phyloP scores from a whole-genome alignment of 768 basidiomycete genomes.

The Amanita thiersii region DNA sequence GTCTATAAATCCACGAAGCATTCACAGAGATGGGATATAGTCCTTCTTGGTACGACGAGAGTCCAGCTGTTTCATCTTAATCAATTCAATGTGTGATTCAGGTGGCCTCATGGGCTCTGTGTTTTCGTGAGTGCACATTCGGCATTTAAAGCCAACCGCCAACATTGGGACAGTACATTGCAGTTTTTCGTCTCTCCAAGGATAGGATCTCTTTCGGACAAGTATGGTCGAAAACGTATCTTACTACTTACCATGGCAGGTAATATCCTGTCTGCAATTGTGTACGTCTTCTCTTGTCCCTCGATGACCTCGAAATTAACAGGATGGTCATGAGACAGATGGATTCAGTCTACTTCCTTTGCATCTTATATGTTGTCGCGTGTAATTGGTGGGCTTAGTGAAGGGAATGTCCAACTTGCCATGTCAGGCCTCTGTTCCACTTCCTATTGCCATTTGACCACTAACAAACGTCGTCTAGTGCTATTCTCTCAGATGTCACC shows the following conservation, averaged over 20 bases:
- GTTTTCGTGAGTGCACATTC: conserved; percentile 64
- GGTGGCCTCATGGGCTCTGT: conserved; percentile 90
- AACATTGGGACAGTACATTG: conserved; percentile 41
- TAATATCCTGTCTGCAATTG: conserved; percentile 82
- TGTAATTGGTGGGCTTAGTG: conserved; percentile 86
- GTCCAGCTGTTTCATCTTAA: conserved; percentile 10
- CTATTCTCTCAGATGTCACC: conserved; percentile 90
- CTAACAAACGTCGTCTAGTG: conserved; percentile 37
- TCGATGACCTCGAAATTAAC: background rate
- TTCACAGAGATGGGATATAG: conserved; percentile 85
- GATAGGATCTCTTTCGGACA: conserved; percentile 82
- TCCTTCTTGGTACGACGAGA: conserved; percentile 84
- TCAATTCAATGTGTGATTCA: conserved; percentile 15
- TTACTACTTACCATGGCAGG: conserved; percentile 87
- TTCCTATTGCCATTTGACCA: no score
- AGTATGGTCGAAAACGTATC: conserved; percentile 79
- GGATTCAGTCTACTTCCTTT: conserved; percentile 87
- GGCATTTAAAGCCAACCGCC: background rate
- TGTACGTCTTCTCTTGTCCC: conserved; percentile 44
- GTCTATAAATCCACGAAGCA: conserved; percentile 53
- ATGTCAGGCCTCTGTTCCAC: conserved; percentile 50
- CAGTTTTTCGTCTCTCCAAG: conserved; percentile 80
- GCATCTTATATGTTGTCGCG: conserved; percentile 86
- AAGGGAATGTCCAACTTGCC: conserved; percentile 95
- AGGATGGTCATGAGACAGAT: conserved; percentile 36